These are phyloP conservation scores for Suillus cothurnatus DNA, from an alignment of 768 basidiomycete species.

Conservation along the genomic window DNA sequence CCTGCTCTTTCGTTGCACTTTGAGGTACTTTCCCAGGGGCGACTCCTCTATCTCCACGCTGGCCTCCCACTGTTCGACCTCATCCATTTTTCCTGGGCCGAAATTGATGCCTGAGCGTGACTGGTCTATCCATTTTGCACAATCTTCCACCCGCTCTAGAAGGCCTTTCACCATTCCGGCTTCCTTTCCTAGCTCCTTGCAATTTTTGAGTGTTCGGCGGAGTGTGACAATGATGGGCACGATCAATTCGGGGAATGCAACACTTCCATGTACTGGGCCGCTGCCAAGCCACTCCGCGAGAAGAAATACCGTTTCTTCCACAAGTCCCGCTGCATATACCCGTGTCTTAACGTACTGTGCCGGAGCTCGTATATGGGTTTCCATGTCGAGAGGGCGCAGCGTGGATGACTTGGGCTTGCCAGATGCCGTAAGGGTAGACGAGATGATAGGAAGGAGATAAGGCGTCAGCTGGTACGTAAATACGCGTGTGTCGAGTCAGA, in stretches of 20 bases:
- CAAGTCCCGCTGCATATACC: conserved; percentile 78
- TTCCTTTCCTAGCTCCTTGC: conserved; percentile 55
- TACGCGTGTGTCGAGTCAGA: conserved; percentile 79
- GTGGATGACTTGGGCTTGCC: conserved; percentile 83
- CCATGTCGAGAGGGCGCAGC: conserved; percentile 86
- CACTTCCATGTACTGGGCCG: conserved; percentile 70
- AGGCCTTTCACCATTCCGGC: conserved; percentile 68
- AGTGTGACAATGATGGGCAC: conserved; percentile 77
- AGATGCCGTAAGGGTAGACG: conserved; percentile 66
- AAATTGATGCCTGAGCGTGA: conserved; percentile 72
- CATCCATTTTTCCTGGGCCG: conserved; percentile 66
- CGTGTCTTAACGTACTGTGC: conserved; percentile 88
- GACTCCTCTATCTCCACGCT: conserved; percentile 62
- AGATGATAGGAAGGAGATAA: conserved; percentile 84
- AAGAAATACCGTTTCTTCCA: conserved; percentile 79
- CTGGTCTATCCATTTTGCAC: conserved; percentile 74
- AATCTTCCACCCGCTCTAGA: conserved; percentile 87
- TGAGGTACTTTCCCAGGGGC: conserved; percentile 81
- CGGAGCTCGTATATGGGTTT: conserved; percentile 83
- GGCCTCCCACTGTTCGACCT: conserved; percentile 76
- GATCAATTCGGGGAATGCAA: conserved; percentile 92
- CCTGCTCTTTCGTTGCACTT: conserved; percentile 78
- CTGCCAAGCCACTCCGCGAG: conserved; percentile 83
- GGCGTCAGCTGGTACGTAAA: conserved; percentile 88
- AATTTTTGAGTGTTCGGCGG: conserved; percentile 70